These are phyloP conservation scores for Malassezia slooffiae DNA, from an alignment of 1,284 basidiomycete genomes.

Conservation along the genomic window DNA sequence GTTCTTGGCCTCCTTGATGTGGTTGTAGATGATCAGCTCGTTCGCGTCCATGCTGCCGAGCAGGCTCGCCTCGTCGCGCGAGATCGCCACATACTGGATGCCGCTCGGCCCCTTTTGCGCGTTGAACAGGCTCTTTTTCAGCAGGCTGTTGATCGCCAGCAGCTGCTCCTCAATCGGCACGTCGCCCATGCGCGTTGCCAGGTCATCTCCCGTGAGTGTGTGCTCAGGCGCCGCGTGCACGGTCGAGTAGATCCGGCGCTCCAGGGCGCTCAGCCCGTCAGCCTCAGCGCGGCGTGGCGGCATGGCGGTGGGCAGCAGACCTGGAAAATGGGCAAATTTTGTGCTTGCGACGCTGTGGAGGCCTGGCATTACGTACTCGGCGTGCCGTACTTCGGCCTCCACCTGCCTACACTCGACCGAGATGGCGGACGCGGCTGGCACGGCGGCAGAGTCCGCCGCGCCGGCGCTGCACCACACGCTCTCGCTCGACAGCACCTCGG, in stretches of 20 bases:
- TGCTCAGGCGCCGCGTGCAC: slow-evolving; percentile 17
- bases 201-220: slow-evolving; percentile 29
- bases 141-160: slow-evolving; percentile 31
- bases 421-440: not conserved
- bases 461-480: slow-evolving; percentile 24
- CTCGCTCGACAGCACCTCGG: slow-evolving; percentile 22
- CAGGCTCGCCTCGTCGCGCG: slow-evolving; percentile 31
- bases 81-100: slow-evolving; percentile 28
- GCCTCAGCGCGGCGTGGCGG: slow-evolving; percentile 6
- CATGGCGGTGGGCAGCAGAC: not conserved
- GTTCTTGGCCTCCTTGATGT: slow-evolving; percentile 42
- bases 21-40: slow-evolving; percentile 38
- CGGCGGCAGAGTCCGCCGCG: not conserved
- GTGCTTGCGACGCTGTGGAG: no score
- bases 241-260: slow-evolving; percentile 22
- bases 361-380: not conserved
- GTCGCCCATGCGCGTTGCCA: slow-evolving; percentile 19
- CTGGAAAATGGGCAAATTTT: not conserved
- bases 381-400: no score
- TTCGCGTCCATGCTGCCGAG: slow-evolving; percentile 37
- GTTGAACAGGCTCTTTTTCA: slow-evolving; percentile 33
- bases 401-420: not conserved
- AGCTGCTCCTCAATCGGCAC: slow-evolving; percentile 34
- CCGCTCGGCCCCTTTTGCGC: slow-evolving; percentile 21
- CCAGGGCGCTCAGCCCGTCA: slow-evolving; percentile 25